phyloP scores from a whole-genome alignment of 371 early-diverging fungal genomes.

The Mortierella sp. region DNA sequence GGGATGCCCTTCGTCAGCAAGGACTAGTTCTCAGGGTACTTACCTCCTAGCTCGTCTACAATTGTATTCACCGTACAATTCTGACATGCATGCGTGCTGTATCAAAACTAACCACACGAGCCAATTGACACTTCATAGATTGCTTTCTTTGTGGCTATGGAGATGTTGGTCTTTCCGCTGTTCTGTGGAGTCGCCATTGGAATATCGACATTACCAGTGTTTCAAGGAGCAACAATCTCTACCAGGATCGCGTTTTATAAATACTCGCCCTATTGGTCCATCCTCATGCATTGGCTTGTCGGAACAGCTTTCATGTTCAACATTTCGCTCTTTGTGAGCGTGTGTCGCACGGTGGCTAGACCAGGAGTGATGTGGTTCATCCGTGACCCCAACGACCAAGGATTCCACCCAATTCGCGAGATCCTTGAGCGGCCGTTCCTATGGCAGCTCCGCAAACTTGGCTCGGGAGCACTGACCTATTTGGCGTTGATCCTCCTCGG shows the following conservation, averaged over 20 bases:
- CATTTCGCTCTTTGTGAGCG: conserved; percentile 84
- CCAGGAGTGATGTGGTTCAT: conserved; percentile 97
- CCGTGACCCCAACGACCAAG: conserved; percentile 95
- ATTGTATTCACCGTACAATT: too few relatives aligned
- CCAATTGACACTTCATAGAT: conserved; percentile 49
- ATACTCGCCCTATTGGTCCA: conserved; percentile 72
- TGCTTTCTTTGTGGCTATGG: conserved; percentile 84
- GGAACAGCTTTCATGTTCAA: conserved; percentile 94
- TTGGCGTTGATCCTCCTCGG: conserved; percentile 76
- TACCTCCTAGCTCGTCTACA: too few relatives aligned
- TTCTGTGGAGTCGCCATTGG: conserved; percentile 87
- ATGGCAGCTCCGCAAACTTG: conserved; percentile 83
- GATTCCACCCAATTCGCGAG: conserved; percentile 93
- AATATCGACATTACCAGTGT: conserved; percentile 77
- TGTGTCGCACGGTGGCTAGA: conserved; percentile 83
- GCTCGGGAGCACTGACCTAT: conserved; percentile 83
- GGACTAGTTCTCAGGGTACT: conserved; percentile 66
- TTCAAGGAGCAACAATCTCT: conserved; percentile 67
- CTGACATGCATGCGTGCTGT: neutral
- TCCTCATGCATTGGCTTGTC: conserved; percentile 88
- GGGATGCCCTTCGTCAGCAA: conserved; percentile 68
- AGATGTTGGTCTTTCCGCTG: conserved; percentile 88
- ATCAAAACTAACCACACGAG: neutral
- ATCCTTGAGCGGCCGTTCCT: conserved; percentile 82
- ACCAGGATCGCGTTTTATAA: conserved; percentile 66